Conservation (phyloP, 2,329 filamentous ascomycete genomes). For the Diaporthe ilicicola region DNA sequence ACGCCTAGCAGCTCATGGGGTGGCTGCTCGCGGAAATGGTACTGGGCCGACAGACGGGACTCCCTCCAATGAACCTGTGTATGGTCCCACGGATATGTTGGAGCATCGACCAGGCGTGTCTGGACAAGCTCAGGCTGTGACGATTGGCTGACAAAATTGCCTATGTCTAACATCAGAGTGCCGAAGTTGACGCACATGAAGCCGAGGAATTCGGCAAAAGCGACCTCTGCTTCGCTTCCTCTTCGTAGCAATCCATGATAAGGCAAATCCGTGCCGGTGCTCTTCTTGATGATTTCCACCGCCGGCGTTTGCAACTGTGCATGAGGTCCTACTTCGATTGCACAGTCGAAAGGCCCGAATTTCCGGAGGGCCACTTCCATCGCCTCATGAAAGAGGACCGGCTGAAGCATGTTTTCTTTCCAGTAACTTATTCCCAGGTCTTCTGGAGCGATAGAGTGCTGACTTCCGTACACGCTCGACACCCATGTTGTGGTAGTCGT, state of each 20-base stretch:
- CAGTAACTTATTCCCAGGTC: constrained; percentile 48
- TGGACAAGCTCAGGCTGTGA: constrained; percentile 35
- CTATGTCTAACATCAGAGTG: constrained; percentile 35
- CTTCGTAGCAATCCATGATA: constrained; percentile 46
- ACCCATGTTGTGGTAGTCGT: constrained; percentile 46
- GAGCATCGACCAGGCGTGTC: constrained; percentile 41
- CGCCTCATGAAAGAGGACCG: constrained; percentile 55
- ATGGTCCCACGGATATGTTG: constrained; percentile 60
- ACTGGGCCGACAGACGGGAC: constrained; percentile 49
- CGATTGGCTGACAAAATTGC: constrained; percentile 38
- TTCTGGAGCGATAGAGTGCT: constrained; percentile 13
- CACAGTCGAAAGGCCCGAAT: constrained; percentile 43
- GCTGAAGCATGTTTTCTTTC: constrained; percentile 53
- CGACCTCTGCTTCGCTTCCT: constrained; percentile 40
- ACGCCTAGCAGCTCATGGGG: constrained; percentile 50
- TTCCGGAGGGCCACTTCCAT: constrained; percentile 40
- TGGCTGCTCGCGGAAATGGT: constrained; percentile 45
- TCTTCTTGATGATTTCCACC: constrained; percentile 44
- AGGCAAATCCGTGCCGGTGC: constrained; percentile 33
- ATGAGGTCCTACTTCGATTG: constrained; percentile 56
- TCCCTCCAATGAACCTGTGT: constrained; percentile 52
- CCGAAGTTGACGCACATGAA: constrained; percentile 45
- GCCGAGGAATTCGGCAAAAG: constrained; percentile 45
- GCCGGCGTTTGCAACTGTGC: constrained; percentile 52
- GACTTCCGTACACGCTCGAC: constrained; percentile 48